Percentiles rank a stretch among this genome's conserved stretches.
These are phyloP conservation scores for Suillus paluster DNA, from an alignment of 768 basidiomycete species.

Conservation along the genomic window DNA sequence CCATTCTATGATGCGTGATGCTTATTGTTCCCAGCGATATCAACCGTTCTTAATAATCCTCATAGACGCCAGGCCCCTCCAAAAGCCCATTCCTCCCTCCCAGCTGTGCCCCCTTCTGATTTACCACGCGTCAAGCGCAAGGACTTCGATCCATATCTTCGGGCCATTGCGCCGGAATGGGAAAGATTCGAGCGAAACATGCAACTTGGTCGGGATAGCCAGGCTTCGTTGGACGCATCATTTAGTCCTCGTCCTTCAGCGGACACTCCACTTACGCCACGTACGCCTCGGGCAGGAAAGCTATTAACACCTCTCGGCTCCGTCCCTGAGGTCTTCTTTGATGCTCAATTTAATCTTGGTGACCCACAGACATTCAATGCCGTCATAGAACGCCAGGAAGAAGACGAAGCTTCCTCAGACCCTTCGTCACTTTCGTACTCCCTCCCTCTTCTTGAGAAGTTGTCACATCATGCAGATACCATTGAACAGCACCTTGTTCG, in stretches of 20 bases:
- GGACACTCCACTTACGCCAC: slow-evolving; percentile 22
- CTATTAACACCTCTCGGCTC: slow-evolving; percentile 70
- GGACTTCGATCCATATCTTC: slow-evolving; percentile 86
- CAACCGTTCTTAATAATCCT: slow-evolving; percentile 91
- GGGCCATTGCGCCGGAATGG: slow-evolving; percentile 76
- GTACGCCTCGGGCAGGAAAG: slow-evolving; percentile 43
- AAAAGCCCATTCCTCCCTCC: slow-evolving; percentile 82
- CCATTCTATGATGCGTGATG: not conserved
- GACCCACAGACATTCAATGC: slow-evolving; percentile 77
- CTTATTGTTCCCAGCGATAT: slow-evolving; percentile 69
- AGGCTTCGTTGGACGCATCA: slow-evolving; percentile 30
- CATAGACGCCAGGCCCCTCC: slow-evolving; percentile 84
- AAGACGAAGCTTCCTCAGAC: slow-evolving; percentile 47
- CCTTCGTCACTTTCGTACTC: slow-evolving; percentile 67
- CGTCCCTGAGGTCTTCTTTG: slow-evolving; percentile 85
- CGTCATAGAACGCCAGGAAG: slow-evolving; percentile 66
- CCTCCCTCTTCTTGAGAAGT: slow-evolving; percentile 81
- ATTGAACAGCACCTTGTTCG: slow-evolving; percentile 93
- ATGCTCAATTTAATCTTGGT: slow-evolving; percentile 75
- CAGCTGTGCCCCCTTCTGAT: slow-evolving; percentile 70
- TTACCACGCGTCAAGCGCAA: slow-evolving; percentile 80
- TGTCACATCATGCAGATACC: slow-evolving; percentile 91
- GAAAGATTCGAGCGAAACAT: slow-evolving; percentile 62
- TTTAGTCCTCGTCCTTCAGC: slow-evolving; percentile 11
- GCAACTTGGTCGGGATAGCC: slow-evolving; percentile 36